phyloP scores from a whole-genome alignment of 2,329 filamentous ascomycete species.

The Fusarium robinianum region DNA sequence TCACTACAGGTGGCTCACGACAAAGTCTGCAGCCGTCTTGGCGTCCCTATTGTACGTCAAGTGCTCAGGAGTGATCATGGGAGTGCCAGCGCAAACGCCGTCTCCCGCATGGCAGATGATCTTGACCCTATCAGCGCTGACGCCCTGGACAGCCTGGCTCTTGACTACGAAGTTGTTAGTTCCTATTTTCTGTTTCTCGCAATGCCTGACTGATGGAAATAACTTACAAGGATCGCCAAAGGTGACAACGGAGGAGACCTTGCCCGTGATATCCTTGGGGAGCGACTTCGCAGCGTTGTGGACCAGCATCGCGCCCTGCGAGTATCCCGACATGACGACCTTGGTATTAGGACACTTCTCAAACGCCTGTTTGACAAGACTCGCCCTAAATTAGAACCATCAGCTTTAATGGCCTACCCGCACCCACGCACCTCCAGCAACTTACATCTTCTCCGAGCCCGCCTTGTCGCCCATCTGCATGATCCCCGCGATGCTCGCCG shows the following conservation, averaged over 20 bases:
- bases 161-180: constrained; percentile 24
- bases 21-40: constrained; percentile 35
- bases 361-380: constrained; percentile 40
- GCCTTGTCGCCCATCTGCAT: constrained; percentile 49
- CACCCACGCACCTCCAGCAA: constrained; percentile 5
- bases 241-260: constrained; percentile 38
- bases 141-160: constrained; percentile 29
- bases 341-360: constrained; percentile 50
- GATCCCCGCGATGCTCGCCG: constrained; percentile 51
- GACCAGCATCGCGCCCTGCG: constrained; percentile 46
- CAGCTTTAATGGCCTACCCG: background rate
- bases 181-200: background rate
- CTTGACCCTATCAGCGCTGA: constrained; percentile 28
- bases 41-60: constrained; percentile 39
- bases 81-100: constrained; percentile 39
- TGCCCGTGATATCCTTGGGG: constrained; percentile 41
- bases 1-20: too few species aligned
- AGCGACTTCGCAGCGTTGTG: constrained; percentile 49
- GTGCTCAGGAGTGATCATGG: constrained; percentile 35
- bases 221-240: constrained; percentile 39
- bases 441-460: constrained; percentile 54
- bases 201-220: constrained; percentile 6
- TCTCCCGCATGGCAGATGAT: constrained; percentile 43
- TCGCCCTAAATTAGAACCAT: constrained; percentile 18
- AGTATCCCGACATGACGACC: constrained; percentile 54